These are phyloP conservation scores for Microcyclospora pomicola DNA, from an alignment of 2,329 filamentous ascomycete genomes.

Conservation along the genomic window DNA sequence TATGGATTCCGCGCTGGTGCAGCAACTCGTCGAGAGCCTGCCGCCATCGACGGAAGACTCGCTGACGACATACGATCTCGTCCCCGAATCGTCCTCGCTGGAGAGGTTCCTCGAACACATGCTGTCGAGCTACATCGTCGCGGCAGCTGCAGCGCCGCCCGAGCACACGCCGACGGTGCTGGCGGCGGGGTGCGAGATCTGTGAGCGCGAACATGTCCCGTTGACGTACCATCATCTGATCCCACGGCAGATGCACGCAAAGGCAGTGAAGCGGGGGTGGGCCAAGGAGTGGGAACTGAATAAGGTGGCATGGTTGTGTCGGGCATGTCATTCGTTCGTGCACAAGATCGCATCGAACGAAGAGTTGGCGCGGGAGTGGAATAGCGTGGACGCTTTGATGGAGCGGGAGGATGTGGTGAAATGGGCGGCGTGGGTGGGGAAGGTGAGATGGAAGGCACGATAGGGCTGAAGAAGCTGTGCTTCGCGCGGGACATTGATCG, in stretches of 20 bases:
- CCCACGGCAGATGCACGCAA: conserved; percentile 61
- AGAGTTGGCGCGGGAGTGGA: conserved; percentile 58
- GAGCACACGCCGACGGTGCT: conserved; percentile 35
- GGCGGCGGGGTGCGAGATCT: conserved; percentile 60
- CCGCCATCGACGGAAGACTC: conserved; percentile 52
- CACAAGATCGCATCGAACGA: conserved; percentile 64
- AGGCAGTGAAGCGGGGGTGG: conserved; percentile 66
- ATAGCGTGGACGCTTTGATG: conserved; percentile 57
- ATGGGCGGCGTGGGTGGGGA: conserved; percentile 60
- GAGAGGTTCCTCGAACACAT: conserved; percentile 48
- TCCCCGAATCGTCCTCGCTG: conserved; percentile 34
- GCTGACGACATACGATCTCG: conserved; percentile 51
- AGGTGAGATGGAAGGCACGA: conserved; percentile 57
- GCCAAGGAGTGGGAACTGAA: conserved; percentile 60
- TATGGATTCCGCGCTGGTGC: conserved; percentile 22
- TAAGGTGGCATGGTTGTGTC: conserved; percentile 75
- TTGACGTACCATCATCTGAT: conserved; percentile 79
- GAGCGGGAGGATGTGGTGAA: conserved; percentile 56
- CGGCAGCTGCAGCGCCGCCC: conserved; percentile 48
- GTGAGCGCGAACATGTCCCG: conserved; percentile 57
- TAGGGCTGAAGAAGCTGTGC: conserved; percentile 15
- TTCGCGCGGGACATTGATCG: neutral
- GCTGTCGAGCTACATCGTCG: conserved; percentile 47
- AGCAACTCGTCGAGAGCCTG: conserved; percentile 39
- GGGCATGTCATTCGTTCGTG: conserved; percentile 72